Conservation (phyloP, 176 grass and related monocot species). For the Oryza brachyantha region DNA sequence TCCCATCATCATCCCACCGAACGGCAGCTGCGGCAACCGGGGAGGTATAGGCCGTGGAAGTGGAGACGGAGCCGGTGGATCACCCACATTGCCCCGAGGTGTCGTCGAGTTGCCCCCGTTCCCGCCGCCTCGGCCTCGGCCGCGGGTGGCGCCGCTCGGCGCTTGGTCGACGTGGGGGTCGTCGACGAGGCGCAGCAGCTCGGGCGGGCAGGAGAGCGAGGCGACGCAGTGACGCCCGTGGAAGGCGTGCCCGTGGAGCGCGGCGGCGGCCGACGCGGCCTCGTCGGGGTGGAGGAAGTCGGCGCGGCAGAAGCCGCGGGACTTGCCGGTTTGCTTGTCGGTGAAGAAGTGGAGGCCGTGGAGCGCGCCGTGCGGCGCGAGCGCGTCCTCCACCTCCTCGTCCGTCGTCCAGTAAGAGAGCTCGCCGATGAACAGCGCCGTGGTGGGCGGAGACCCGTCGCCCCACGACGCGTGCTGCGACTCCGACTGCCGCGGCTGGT, state of each 20-base stretch:
- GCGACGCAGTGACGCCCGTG: conserved; percentile 45
- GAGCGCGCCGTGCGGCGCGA: conserved; percentile 47
- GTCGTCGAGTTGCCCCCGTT: neutral
- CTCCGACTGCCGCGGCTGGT: neutral
- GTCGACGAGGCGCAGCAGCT: neutral
- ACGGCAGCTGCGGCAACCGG: neutral
- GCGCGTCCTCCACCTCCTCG: conserved; percentile 51
- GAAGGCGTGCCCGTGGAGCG: conserved; percentile 49
- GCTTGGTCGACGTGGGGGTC: neutral
- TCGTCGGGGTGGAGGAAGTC: conserved; percentile 27
- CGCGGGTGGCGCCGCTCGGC: neutral
- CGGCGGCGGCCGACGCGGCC: conserved; percentile 32
- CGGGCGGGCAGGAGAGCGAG: conserved; percentile 30
- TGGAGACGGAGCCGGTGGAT: conserved; percentile 11
- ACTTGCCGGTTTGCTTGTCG: conserved; percentile 49
- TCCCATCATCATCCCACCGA: neutral
- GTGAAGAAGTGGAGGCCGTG: conserved; percentile 46
- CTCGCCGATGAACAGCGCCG: conserved; percentile 53
- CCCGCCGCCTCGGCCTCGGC: neutral
- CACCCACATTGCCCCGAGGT: conserved; percentile 27
- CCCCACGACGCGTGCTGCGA: neutral
- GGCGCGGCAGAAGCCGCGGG: conserved; percentile 49
- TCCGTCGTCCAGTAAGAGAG: conserved; percentile 71
- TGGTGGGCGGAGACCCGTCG: neutral
- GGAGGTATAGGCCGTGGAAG: neutral